Base-by-base conservation (phyloP, 2,329 filamentous ascomycete genomes). In the Diaporthe amygdali region DNA sequence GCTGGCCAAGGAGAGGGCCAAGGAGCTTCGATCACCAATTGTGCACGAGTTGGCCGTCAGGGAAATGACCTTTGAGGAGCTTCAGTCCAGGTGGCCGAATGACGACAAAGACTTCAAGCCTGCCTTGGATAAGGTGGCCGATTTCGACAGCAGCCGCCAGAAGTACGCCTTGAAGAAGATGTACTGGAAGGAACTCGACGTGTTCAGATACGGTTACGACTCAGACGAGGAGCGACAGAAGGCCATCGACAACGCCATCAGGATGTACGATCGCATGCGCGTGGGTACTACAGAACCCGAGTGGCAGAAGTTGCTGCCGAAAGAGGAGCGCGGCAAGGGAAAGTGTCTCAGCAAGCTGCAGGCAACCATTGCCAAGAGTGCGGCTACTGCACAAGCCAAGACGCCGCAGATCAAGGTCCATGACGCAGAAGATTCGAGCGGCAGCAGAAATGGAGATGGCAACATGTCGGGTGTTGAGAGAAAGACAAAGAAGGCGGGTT, bases 171-270 rank as follows among this genome's bases (percentile, higher is more conserved):
- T 92, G 75, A 85, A 86, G 72, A 89, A 88, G 79, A 81, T 83
- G 30, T 88, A 85, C 73, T 92, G 87, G 86, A 91, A 87, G 78
- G 90, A 92, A 74, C 83, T 92, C 17, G 89, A 92, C 74, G 88
- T 91, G 27, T 92, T 88, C 85, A 87, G 85, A 70, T 91, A 90
- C 77, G 81, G 87, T 34, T 92, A 92, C 76, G 82, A 83, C 54
- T 83, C 79, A 46, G 80, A 84, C 22, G 85, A 87, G 39, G 85
- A 90, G 72, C 87, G 90, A 37, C 84, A 94, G 77, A 81, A 85
- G 75, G 86, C 88, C 73, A 87, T 92, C 77, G 84, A 93, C 80
- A 86, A 90, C 74, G 90, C 90, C 17, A 84, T 91, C 70, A 86
- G 83, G 72, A 82, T 86, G 68, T 92, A 87, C 74, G 90, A 92